Conservation (phyloP, 768 basidiomycete species). For the Lactarius psammicola region DNA sequence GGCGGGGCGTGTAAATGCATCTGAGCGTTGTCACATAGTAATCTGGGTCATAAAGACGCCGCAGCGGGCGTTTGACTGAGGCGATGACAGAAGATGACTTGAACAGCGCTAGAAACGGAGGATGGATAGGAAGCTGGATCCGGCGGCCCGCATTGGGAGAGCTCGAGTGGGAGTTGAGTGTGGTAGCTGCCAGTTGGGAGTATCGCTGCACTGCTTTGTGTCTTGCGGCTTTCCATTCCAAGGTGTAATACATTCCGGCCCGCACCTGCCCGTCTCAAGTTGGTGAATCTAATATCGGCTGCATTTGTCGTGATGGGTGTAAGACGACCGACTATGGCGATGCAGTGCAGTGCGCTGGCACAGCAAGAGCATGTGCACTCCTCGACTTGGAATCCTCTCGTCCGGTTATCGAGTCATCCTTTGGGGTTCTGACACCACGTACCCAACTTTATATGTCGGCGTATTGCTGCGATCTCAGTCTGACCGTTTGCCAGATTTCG, state of each 20-base stretch:
- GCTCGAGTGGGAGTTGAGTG: not conserved
- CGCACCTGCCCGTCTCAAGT: not conserved
- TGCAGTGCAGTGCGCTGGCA: not conserved
- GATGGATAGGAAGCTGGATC: not conserved
- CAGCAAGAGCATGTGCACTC: not conserved
- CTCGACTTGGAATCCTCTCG: not conserved
- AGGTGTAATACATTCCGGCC: not conserved
- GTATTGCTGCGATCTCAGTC: not conserved
- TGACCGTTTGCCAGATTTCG: too few relatives aligned
- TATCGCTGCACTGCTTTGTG: not conserved
- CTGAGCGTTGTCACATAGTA: slow-evolving; percentile 6
- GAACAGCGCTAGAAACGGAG: slow-evolving; percentile 17
- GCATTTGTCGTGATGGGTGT: not conserved
- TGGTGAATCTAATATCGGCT: not conserved
- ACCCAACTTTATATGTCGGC: not conserved
- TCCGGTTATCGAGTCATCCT: not conserved
- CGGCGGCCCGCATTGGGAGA: not conserved
- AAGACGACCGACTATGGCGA: not conserved
- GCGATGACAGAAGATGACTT: slow-evolving; percentile 17
- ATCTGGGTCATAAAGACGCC: not conserved
- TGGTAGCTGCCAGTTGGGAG: not conserved
- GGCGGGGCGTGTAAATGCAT: not conserved
- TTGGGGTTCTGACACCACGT: not conserved
- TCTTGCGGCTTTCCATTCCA: not conserved
- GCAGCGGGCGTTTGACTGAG: not conserved